Percentiles rank a stretch among this genome's conserved stretches.
phyloP scores from a whole-genome alignment of 202 grass and related monocot genomes.

The Setaria viridis region DNA sequence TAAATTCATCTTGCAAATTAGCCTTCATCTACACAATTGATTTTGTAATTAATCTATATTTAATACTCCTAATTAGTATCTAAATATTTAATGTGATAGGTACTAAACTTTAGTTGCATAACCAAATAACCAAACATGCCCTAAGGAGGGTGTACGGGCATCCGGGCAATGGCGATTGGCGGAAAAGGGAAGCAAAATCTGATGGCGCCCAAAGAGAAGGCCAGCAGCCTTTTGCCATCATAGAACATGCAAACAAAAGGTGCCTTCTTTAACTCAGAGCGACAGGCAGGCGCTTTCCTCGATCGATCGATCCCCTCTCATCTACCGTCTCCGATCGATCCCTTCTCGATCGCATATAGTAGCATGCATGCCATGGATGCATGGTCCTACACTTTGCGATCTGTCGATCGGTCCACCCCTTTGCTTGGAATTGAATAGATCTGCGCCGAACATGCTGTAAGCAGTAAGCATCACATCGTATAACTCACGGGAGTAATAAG shows the following conservation, averaged over 20 bases:
- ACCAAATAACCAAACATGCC: too few species aligned
- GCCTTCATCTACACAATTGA: too few species aligned
- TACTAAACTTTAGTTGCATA: too few species aligned
- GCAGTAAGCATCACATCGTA: conserved; percentile 11
- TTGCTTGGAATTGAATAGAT: neutral
- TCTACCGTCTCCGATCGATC: neutral
- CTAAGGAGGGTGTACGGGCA: conserved; percentile 1
- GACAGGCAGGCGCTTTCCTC: conserved; percentile 44
- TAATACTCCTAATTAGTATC: too few species aligned
- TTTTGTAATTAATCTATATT: too few species aligned
- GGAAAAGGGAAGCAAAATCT: conserved; percentile 30
- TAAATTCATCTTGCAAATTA: too few species aligned
- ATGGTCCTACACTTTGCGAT: conserved; percentile 8
- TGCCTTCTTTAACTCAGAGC: conserved; percentile 42
- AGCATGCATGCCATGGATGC: neutral
- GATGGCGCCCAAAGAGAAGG: conserved; percentile 41
- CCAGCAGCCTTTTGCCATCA: conserved; percentile 51
- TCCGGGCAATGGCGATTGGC: neutral
- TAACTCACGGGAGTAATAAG: neutral
- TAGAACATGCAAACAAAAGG: conserved; percentile 60
- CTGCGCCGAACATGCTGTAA: neutral
- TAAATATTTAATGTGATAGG: too few species aligned
- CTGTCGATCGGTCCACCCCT: neutral
- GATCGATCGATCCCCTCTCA: neutral
- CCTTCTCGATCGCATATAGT: neutral